Evolutionary conservation across 2,329 filamentous ascomycete species (phyloP).

Genomic region (Podosphaera aphanis): DNA sequence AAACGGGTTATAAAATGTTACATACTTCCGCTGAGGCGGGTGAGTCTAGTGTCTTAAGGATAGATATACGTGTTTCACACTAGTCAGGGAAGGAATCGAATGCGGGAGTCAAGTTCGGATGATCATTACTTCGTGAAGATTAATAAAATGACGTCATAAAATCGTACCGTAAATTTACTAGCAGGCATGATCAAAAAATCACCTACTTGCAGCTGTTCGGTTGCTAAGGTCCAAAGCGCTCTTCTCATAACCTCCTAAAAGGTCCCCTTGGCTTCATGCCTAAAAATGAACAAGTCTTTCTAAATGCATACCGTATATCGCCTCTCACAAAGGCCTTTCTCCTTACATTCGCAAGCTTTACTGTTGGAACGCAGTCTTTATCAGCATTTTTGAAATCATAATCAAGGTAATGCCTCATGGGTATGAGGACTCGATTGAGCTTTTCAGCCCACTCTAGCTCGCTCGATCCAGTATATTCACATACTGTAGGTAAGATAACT

Average conservation of each 20-base stretch:
- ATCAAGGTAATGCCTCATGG: slow-evolving; percentile 10
- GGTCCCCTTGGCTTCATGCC: slow-evolving; percentile 9
- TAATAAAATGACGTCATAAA: no score
- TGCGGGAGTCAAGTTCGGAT: no score
- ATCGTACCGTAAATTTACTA: no score
- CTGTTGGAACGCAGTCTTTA: slow-evolving; percentile 4
- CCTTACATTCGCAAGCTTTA: slow-evolving; percentile 13
- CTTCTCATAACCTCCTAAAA: slow-evolving; percentile 9
- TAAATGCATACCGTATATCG: slow-evolving; percentile 11
- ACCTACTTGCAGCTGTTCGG: no score
- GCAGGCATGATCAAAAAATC: no score
- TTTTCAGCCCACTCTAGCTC: background rate
- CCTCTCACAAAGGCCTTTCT: slow-evolving; percentile 13
- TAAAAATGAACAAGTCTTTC: slow-evolving; percentile 10
- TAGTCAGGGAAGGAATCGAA: no score
- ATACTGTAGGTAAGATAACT: slow-evolving; percentile 1
- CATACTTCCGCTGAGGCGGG: no score
- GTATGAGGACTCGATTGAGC: slow-evolving; percentile 7
- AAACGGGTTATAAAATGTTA: no score
- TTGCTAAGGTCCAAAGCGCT: no score
- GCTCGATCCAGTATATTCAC: slow-evolving; percentile 2
- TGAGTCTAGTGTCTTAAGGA: no score
- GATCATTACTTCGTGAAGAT: no score
- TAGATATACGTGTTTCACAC: no score
- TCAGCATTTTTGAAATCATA: slow-evolving; percentile 9